Evolutionary conservation across 257 asterid species (phyloP), one percentile per base, ranked within the genome.

Genomic region (Buddleja alternifolia): DNA sequence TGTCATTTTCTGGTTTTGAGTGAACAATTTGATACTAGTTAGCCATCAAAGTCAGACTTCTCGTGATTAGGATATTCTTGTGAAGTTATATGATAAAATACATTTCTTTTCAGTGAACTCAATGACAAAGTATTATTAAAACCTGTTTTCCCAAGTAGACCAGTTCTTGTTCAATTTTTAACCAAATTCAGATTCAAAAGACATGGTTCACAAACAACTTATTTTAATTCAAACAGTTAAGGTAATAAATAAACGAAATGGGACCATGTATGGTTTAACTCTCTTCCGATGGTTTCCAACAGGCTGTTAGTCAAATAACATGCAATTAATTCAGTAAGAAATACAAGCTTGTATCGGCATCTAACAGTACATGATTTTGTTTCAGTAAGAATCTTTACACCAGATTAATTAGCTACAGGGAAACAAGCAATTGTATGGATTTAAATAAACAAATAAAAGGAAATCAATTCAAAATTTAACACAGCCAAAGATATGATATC

Each of bases 81-180:
- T 46, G 36, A 32, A 39, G 21, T 46, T 37, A 42, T 69, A 32
- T n/a, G 48, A 24, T 46, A n/a, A 7, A 60, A 19, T 12, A 37
- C 5, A 34, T 59, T 36, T 59, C 54, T 21, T 9, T 21, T 20
- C 23, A 1, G 42, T 36, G n/a, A 24, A 29, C 20, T 15, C 17
- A 23, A 39, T 32, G 42, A 59, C 50, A 34, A 20, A 41, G 77
- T 68, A 63, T 20, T 67, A n/a, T 20, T 47, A 37, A 36, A 12
- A 42, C 36, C 14, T 51, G 50, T 17, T 55, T 64, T 16, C n/a
- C 10, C 4, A 39, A 40, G 6, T 25, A 8, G 14, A 57, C 7
- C 25, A 14, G 11, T 54, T 39, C 44, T 36, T 34, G 71, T 19
- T 51, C n/a, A 67, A 46, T 57, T 42, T n/a, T n/a, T 62, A 10